phyloP scores from a whole-genome alignment of 192 early-diverging fungal genomes.

The Linnemannia elongata region DNA sequence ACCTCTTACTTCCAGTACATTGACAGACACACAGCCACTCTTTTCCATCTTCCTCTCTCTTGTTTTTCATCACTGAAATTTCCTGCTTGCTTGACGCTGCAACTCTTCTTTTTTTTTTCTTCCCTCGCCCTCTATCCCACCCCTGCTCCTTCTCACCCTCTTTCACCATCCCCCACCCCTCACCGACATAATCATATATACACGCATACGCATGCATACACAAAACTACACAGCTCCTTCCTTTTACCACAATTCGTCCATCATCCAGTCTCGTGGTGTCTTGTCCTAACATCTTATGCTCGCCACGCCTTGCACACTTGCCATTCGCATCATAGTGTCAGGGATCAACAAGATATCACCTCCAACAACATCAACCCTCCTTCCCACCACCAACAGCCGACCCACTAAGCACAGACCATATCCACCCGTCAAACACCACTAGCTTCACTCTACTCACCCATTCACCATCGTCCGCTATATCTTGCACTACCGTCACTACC shows the following conservation, averaged over 20 bases:
- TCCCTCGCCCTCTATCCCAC: neutral
- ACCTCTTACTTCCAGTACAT: neutral
- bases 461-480: neutral
- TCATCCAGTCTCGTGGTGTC: neutral
- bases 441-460: neutral
- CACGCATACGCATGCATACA: neutral
- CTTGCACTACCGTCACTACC: neutral
- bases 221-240: neutral
- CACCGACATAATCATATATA: neutral
- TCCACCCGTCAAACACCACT: neutral
- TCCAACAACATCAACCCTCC: neutral
- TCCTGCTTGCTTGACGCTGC: neutral
- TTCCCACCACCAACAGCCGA: neutral
- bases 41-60: neutral
- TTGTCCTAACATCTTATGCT: neutral
- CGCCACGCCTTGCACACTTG: neutral
- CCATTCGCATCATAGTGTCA: neutral
- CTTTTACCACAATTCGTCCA: neutral
- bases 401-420: neutral
- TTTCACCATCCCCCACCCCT: neutral
- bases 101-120: neutral
- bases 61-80: neutral
- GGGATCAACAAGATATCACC: neutral
- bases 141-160: neutral
- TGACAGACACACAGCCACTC: conserved; percentile 1